Evolutionary conservation across 1,139 yeast genomes (phyloP), one percentile per base, ranked within the genome.

Genomic region (Kodamaea alishanica): DNA sequence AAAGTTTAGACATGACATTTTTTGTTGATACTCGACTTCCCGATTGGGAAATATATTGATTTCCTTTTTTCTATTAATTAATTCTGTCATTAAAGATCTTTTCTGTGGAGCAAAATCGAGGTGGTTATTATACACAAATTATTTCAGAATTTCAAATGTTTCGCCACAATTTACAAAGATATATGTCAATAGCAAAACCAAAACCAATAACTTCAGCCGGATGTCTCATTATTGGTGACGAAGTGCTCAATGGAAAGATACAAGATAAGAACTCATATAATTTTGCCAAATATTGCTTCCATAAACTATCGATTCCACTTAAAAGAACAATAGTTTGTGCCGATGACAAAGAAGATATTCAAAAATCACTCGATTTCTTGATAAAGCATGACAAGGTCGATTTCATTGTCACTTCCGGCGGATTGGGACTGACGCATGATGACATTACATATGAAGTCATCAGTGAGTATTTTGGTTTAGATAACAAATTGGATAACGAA

Each of bases 381-480:
- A 42, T 56, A 7, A 54, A 59, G 20, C 61, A 73, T 25, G 55
- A 66, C 15, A 65, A 73, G 34, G 81, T 80, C 49, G 92, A 85
- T 52, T 73, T 87, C 40, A 73, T 87, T 5, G 74, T 86, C 11
- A 86, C 96, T 1, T 77, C 88, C 11, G 96, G 96, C 2, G 88
- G 87, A 0, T 84, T 88, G 45, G 96, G 96, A 0, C 86, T 95
- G 3, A 88, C 96, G 0, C 95, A 87, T 52, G 96, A 87, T 55
- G 96, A 87, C 56, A 82, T 87, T 42, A 86, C 95, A 0, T 87
- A 88, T 57, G 79, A 79, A 37, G 73, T 84, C 5, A 57, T 87
- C 10, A 85, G 89, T 1, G 74, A 73, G 46, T 84, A 85, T 15
- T 87, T 70, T 51, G 61, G 61, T 2, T 58, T 84, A 8, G 73